These are phyloP conservation scores for Bryoglossum gracile DNA, from an alignment of 495 filamentous ascomycete genomes.

Conservation along the genomic window DNA sequence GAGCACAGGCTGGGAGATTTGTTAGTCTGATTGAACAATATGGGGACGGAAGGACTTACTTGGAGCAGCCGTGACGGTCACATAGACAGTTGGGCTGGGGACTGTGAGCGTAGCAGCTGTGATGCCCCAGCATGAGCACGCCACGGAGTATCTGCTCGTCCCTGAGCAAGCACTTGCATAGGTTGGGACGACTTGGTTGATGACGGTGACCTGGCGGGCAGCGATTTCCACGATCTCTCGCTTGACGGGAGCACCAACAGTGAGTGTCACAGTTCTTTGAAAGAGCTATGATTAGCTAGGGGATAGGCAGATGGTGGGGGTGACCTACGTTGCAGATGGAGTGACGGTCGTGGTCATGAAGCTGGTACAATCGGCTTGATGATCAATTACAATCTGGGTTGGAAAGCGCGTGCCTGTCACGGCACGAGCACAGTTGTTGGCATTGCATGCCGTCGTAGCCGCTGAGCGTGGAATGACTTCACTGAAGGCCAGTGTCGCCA, in stretches of 20 bases:
- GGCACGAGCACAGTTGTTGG: background rate
- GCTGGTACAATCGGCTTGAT: background rate
- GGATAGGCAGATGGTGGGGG: background rate
- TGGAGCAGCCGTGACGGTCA: background rate
- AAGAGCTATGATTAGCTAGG: background rate
- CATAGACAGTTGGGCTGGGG: background rate
- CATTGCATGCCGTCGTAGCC: background rate
- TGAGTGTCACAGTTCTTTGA: background rate
- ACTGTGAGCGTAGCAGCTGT: background rate
- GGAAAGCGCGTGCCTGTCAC: background rate
- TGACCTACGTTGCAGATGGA: background rate
- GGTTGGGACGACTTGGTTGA: background rate
- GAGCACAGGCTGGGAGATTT: background rate
- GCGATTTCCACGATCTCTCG: background rate
- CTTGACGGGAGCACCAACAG: background rate
- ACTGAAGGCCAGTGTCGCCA: too few species aligned
- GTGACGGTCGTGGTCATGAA: background rate
- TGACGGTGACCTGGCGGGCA: background rate
- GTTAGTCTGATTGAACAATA: too few species aligned
- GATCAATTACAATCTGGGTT: background rate
- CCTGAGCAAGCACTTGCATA: background rate
- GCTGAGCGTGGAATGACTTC: too few species aligned
- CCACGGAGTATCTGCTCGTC: background rate
- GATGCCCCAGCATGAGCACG: background rate
- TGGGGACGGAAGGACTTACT: background rate